Percentiles rank a stretch among this genome's conserved stretches.
Conservation (phyloP, 2,329 filamentous ascomycete species). For the Coleophoma cylindrospora region DNA sequence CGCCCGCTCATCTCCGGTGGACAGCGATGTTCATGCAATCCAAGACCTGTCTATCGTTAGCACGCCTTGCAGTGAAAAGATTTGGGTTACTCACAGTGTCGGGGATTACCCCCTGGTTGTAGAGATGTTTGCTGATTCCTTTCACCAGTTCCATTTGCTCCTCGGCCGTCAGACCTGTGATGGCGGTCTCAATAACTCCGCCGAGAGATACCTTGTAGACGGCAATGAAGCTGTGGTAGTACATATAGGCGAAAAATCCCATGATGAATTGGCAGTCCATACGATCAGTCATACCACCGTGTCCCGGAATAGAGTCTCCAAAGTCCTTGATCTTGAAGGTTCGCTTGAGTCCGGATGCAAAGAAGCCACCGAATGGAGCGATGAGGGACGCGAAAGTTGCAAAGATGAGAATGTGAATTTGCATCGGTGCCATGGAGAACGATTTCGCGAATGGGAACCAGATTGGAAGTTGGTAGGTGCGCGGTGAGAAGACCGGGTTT, state of each 20-base stretch:
- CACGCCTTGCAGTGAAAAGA: neutral
- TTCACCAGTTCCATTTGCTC: slow-evolving; percentile 83
- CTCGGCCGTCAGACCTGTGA: slow-evolving; percentile 79
- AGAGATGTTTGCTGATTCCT: slow-evolving; percentile 57
- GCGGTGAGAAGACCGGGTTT: slow-evolving; percentile 85
- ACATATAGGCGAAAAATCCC: slow-evolving; percentile 98
- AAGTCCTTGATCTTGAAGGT: slow-evolving; percentile 99
- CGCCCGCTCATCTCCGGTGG: neutral
- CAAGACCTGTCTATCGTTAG: neutral
- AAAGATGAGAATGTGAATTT: slow-evolving; percentile 86
- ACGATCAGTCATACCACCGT: slow-evolving; percentile 95
- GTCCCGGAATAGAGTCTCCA: slow-evolving; percentile 93
- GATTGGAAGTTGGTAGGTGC: slow-evolving; percentile 67
- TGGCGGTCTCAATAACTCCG: slow-evolving; percentile 82
- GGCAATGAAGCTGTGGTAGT: slow-evolving; percentile 96
- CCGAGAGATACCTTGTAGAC: slow-evolving; percentile 81
- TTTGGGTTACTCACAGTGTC: slow-evolving; percentile 22
- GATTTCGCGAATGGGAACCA: slow-evolving; percentile 69
- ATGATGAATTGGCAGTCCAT: slow-evolving; percentile 99
- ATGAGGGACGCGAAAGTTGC: slow-evolving; percentile 94
- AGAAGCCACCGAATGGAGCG: slow-evolving; percentile 96
- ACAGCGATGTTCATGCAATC: slow-evolving; percentile 1
- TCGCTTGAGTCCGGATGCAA: slow-evolving; percentile 93
- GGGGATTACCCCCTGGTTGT: slow-evolving; percentile 50
- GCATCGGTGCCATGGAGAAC: slow-evolving; percentile 78